Evolutionary conservation across 1,139 yeast genomes (phyloP).

Genomic region (Lodderomyces parapsilosis): DNA sequence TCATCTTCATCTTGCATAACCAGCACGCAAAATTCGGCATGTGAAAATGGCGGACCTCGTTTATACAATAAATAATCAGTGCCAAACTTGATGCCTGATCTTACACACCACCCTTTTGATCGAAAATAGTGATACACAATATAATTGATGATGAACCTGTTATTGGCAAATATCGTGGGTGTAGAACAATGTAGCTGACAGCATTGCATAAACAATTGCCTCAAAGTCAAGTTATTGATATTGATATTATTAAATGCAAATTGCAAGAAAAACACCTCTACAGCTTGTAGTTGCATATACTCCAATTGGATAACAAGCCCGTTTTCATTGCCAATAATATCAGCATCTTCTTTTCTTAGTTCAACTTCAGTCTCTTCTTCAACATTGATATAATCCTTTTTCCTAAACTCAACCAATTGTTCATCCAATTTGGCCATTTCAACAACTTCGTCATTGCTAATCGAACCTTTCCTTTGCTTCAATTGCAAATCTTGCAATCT

Average conservation of each 20-base stretch:
- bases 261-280: slow-evolving; percentile 69
- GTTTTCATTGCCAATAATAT: slow-evolving; percentile 31
- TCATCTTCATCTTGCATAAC: slow-evolving; percentile 41
- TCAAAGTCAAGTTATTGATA: slow-evolving; percentile 16
- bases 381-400: slow-evolving; percentile 11
- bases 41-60: slow-evolving; percentile 93
- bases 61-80: slow-evolving; percentile 77
- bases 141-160: slow-evolving; percentile 52
- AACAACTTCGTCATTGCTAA: slow-evolving; percentile 24
- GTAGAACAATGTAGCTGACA: slow-evolving; percentile 14
- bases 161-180: slow-evolving; percentile 22
- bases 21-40: slow-evolving; percentile 79
- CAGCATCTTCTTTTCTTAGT: slow-evolving; percentile 12
- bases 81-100: slow-evolving; percentile 91
- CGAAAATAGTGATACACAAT: slow-evolving; percentile 84
- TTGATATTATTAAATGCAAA: slow-evolving; percentile 48
- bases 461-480: slow-evolving; percentile 23
- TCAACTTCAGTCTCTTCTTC: slow-evolving; percentile 6
- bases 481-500: slow-evolving; percentile 37
- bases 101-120: slow-evolving; percentile 91
- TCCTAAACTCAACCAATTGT: slow-evolving; percentile 23
- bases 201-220: slow-evolving; percentile 28
- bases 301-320: slow-evolving; percentile 50
- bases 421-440: slow-evolving; percentile 28
- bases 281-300: slow-evolving; percentile 68